Conservation (phyloP, 2,329 filamentous ascomycete species). For the Arthrobotrys musiformis region DNA sequence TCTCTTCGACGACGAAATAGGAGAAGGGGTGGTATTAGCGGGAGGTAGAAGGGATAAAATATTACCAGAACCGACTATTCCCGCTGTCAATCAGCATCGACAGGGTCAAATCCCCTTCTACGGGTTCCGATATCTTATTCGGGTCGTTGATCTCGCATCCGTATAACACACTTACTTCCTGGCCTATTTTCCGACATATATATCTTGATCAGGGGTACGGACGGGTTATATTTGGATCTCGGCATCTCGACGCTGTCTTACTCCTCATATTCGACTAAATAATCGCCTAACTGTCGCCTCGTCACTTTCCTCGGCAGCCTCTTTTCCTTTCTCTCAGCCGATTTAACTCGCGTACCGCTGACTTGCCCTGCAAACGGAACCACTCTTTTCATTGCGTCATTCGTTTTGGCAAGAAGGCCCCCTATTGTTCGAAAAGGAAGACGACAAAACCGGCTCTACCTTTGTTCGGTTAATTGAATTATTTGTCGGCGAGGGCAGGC, state of each 20-base stretch:
- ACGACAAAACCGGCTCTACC: constrained; percentile 37
- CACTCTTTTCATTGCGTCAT: neutral
- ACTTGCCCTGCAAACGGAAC: constrained; percentile 29
- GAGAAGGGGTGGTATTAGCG: neutral
- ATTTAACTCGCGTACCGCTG: neutral
- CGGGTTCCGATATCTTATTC: constrained; percentile 14
- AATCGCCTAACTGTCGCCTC: constrained; percentile 8
- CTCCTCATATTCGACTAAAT: constrained; percentile 24
- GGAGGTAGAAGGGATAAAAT: neutral
- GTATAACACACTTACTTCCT: neutral
- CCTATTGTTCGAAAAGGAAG: neutral
- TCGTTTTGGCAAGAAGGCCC: neutral
- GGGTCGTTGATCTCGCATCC: constrained; percentile 3
- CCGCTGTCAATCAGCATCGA: constrained; percentile 18
- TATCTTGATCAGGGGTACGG: constrained; percentile 12
- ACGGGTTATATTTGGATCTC: constrained; percentile 1
- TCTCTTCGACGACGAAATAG: neutral
- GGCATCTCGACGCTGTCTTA: constrained; percentile 15
- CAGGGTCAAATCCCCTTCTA: constrained; percentile 14
- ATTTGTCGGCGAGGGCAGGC: neutral
- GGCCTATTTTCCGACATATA: no score
- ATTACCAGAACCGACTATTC: neutral
- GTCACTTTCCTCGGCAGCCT: constrained; percentile 2
- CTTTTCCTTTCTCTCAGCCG: neutral
- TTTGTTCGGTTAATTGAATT: constrained; percentile 34